Evolutionary conservation across 1,284 basidiomycete genomes (phyloP), one percentile per base, ranked within the genome.

Genomic region (Spongiforma sp.): DNA sequence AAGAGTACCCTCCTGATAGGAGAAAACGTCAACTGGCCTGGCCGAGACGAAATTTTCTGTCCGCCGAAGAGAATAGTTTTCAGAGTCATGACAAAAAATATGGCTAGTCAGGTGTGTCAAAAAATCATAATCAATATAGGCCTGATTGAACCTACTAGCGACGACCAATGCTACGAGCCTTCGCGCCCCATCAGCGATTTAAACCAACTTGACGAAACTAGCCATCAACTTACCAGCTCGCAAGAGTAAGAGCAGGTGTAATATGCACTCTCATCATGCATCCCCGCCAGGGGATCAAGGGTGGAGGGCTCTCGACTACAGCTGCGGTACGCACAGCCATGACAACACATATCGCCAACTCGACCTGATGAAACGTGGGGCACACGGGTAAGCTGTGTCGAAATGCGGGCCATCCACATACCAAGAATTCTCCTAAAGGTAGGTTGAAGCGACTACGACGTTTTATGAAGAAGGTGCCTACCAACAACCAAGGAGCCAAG

Each of bases 231-330:
- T 53, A 71, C 69, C 69, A 71, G 37, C 71, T 68, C 15, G 55
- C 60, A 37, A 71, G 69, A 10, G 70, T 70, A 21, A 71, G 62
- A 9, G 37, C n/a, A 28, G 69, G 69, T 24, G 71, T 70, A 39
- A 33, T 11, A 24, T 8, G 48, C 11, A 70, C 63, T 24, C 39
- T 61, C 10, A 19, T 39, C 52, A 61, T 65, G 36, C 72, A 74
- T 5, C 70, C 72, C 1, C 53, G 56, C 70, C 68, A 72, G 1
- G 48, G 55, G 14, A 63, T 24, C 60, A 68, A 62, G n/a, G 64
- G 39, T 26, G 68, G 72, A 65, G 69, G 68, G 61, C 21, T 66
- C n/a, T 60, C 61, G 17, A 72, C 32, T 17, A 48, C 41, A n/a
- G 58, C 53, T 21, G 69, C 41, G 19, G 66, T 62, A 46, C 21